These are phyloP conservation scores for Pseudonitzschia delicatissima DNA, from an alignment of 108 stramenopile species.

Conservation along the genomic window DNA sequence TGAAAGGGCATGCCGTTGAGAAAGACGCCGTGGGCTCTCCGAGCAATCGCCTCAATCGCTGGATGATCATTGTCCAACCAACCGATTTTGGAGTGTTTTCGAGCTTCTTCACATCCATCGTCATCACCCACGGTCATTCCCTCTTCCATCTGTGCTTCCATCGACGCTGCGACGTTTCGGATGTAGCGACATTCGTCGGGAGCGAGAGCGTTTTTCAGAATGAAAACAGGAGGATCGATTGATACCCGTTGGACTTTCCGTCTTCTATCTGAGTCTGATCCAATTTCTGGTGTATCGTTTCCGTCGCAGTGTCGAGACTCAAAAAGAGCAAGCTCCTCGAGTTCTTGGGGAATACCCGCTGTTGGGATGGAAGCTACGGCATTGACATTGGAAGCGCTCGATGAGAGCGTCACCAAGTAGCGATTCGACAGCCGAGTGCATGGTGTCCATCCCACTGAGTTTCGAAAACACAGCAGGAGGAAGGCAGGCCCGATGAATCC, in stretches of 20 bases:
- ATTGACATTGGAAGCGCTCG: too few relatives aligned
- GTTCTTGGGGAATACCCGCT: background rate
- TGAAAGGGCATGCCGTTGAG: constrained; percentile 5
- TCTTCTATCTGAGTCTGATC: too few relatives aligned
- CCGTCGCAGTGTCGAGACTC: background rate
- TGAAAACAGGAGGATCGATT: background rate
- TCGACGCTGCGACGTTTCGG: background rate
- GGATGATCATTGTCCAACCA: background rate
- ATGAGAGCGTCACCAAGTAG: too few relatives aligned
- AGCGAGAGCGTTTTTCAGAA: background rate
- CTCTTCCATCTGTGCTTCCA: background rate
- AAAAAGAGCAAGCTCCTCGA: background rate
- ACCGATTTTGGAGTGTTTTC: background rate
- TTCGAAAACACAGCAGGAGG: too few relatives aligned
- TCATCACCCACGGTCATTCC: background rate
- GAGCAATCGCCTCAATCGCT: background rate
- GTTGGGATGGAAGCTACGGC: too few relatives aligned
- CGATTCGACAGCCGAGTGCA: too few relatives aligned
- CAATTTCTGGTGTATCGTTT: too few relatives aligned
- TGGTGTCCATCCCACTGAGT: too few relatives aligned
- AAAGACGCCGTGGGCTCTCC: background rate
- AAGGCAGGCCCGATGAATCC: too few relatives aligned
- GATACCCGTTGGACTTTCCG: background rate
- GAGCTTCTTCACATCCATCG: background rate
- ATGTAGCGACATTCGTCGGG: background rate